These are phyloP conservation scores for Pyrrhoderma lamaoense DNA, from an alignment of 1,284 basidiomycete species.

Conservation along the genomic window DNA sequence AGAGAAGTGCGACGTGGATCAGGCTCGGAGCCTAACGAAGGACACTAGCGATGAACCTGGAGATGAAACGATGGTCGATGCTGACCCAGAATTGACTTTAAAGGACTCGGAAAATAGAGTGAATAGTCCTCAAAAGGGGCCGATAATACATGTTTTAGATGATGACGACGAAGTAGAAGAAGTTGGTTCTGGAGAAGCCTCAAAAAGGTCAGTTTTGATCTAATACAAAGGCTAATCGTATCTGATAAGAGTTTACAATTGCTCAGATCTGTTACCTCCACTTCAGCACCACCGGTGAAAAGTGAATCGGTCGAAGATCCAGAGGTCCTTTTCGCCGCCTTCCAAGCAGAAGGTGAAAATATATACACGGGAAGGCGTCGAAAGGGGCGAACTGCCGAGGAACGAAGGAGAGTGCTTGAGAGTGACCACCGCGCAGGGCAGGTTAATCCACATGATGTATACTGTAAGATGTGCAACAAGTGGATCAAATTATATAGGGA, in stretches of 20 bases:
- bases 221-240: too few relatives aligned
- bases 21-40: not conserved
- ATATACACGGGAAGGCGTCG: conserved; percentile 3
- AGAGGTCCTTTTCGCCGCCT: too few relatives aligned
- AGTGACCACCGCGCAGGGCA: conserved; percentile 12
- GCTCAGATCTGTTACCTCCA: too few relatives aligned
- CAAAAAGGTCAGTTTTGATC: too few relatives aligned
- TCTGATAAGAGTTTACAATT: too few relatives aligned
- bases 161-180: not conserved
- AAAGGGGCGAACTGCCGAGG: conserved; percentile 13
- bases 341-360: too few relatives aligned
- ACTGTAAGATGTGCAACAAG: conserved; percentile 15
- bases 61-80: not conserved
- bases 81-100: not conserved
- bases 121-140: not conserved
- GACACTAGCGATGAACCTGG: not conserved
- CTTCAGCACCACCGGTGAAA: too few relatives aligned
- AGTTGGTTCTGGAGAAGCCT: too few relatives aligned
- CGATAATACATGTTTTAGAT: not conserved
- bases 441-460: conserved; percentile 15
- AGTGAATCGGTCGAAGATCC: too few relatives aligned
- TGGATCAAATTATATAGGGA: conserved; percentile 19
- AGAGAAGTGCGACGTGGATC: conserved; percentile 14
- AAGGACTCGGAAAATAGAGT: not conserved
- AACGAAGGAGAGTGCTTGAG: conserved; percentile 8